These are phyloP conservation scores for Cenococcum geophilum DNA, from an alignment of 495 filamentous ascomycete genomes.

Conservation along the genomic window DNA sequence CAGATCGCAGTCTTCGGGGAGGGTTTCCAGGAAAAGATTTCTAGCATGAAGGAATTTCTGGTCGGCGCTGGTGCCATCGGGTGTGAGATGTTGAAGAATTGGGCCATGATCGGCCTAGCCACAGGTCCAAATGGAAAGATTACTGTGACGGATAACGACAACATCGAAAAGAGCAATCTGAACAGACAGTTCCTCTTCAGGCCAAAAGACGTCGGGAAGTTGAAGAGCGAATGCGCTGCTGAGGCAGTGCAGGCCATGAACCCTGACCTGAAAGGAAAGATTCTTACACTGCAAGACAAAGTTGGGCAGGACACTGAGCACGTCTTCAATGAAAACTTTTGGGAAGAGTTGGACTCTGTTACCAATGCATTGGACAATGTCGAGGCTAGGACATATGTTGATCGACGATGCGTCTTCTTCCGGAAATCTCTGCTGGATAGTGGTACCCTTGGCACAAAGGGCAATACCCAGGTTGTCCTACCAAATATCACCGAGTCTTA, in stretches of 20 bases:
- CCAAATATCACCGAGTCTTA: slow-evolving; percentile 92
- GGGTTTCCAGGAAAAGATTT: slow-evolving; percentile 88
- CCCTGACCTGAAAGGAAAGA: slow-evolving; percentile 78
- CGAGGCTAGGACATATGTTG: slow-evolving; percentile 94
- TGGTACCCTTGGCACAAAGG: slow-evolving; percentile 96
- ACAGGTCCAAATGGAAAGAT: slow-evolving; percentile 85
- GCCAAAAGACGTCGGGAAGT: slow-evolving; percentile 84
- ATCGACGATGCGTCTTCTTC: slow-evolving; percentile 98
- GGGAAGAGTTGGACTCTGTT: slow-evolving; percentile 81
- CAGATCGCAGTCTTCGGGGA: slow-evolving; percentile 95
- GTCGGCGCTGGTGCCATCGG: slow-evolving; percentile 97
- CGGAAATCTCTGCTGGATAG: slow-evolving; percentile 93
- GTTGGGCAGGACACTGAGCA: slow-evolving; percentile 91
- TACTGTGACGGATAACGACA: slow-evolving; percentile 92
- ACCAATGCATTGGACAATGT: slow-evolving; percentile 98
- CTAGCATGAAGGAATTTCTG: slow-evolving; percentile 83
- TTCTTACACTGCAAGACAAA: slow-evolving; percentile 76
- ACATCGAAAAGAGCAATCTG: slow-evolving; percentile 97
- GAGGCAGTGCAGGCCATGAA: slow-evolving; percentile 90
- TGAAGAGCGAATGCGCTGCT: slow-evolving; percentile 96
- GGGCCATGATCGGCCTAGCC: slow-evolving; percentile 96
- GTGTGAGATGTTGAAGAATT: slow-evolving; percentile 99
- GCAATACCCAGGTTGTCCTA: slow-evolving; percentile 93
- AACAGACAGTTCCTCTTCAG: slow-evolving; percentile 98
- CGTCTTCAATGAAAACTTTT: slow-evolving; percentile 93